Conservation (phyloP, 352 stramenopile species). For the Peronospora destructor region DNA sequence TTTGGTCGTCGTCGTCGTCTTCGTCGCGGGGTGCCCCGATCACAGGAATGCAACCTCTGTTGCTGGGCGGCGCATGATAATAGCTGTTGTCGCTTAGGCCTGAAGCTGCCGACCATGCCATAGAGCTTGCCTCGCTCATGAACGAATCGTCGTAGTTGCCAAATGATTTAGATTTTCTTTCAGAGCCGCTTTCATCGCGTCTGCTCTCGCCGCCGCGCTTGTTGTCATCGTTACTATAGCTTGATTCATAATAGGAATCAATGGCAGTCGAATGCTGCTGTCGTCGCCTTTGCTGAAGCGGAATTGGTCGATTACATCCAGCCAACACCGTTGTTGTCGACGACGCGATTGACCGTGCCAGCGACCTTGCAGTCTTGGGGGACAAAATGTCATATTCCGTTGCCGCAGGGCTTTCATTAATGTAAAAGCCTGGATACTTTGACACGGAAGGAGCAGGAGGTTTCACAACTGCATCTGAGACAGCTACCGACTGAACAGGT, state of each 20-base stretch:
- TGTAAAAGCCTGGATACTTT: slow-evolving; percentile 13
- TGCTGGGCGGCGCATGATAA: slow-evolving; percentile 22
- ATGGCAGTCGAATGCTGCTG: slow-evolving; percentile 14
- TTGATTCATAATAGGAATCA: slow-evolving; percentile 21
- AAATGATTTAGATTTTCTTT: slow-evolving; percentile 10
- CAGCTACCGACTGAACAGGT: slow-evolving; percentile 18
- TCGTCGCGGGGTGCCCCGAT: slow-evolving; percentile 24
- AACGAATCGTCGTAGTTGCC: slow-evolving; percentile 26
- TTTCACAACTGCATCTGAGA: slow-evolving; percentile 20
- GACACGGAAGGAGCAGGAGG: slow-evolving; percentile 2
- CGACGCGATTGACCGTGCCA: slow-evolving; percentile 26
- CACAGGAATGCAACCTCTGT: slow-evolving; percentile 24
- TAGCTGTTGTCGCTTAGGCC: slow-evolving; percentile 28
- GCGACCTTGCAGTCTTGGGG: slow-evolving; percentile 24
- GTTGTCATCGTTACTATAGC: slow-evolving; percentile 10
- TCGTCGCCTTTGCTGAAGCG: slow-evolving; percentile 23
- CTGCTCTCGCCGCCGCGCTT: slow-evolving; percentile 13
- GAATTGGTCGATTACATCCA: slow-evolving; percentile 28
- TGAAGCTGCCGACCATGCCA: slow-evolving; percentile 24
- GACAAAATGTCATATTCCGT: slow-evolving; percentile 26
- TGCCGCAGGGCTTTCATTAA: slow-evolving; percentile 10
- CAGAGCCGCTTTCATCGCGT: slow-evolving; percentile 14
- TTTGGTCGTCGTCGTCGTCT: slow-evolving; percentile 22
- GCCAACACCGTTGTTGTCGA: slow-evolving; percentile 22
- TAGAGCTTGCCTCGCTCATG: slow-evolving; percentile 27